These are phyloP conservation scores for Fusarium sp. DNA, from an alignment of 2,329 filamentous ascomycete genomes.

Conservation along the genomic window DNA sequence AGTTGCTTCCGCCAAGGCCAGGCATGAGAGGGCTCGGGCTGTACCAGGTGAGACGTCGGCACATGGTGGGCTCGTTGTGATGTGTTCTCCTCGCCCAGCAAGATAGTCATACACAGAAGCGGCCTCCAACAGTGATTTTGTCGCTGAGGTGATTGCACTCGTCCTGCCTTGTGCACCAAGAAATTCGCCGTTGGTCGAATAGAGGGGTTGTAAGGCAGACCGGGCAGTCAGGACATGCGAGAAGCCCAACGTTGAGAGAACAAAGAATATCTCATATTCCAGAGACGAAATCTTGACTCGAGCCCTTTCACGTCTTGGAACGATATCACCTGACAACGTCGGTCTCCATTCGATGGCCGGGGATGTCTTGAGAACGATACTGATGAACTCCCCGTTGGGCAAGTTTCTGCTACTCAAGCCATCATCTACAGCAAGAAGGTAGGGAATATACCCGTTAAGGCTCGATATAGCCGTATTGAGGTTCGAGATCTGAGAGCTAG, in stretches of 20 bases:
- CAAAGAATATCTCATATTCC: constrained; percentile 86
- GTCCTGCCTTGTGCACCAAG: constrained; percentile 75
- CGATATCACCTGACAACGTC: constrained; percentile 74
- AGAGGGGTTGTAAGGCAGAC: constrained; percentile 77
- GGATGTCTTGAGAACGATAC: constrained; percentile 70
- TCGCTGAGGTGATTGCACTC: constrained; percentile 77
- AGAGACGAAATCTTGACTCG: constrained; percentile 79
- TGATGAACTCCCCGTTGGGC: constrained; percentile 69
- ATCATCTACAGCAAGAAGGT: constrained; percentile 81
- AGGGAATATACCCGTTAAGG: constrained; percentile 84
- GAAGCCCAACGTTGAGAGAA: constrained; percentile 81
- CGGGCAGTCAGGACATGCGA: constrained; percentile 80
- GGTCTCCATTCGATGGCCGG: constrained; percentile 86
- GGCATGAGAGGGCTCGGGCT: constrained; percentile 67
- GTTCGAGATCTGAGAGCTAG: constrained; percentile 76
- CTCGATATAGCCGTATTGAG: constrained; percentile 77
- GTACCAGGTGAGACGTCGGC: constrained; percentile 66
- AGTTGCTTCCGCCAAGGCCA: constrained; percentile 89
- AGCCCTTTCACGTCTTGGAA: constrained; percentile 72
- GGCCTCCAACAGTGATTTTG: constrained; percentile 81
- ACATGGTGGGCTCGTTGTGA: constrained; percentile 58
- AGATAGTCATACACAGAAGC: constrained; percentile 83
- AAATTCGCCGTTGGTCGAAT: constrained; percentile 72
- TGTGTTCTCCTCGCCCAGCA: constrained; percentile 64
- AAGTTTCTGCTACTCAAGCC: constrained; percentile 68